Base-by-base conservation (phyloP, 2,329 filamentous ascomycete species). In the Phyllosticta ampelicida region DNA sequence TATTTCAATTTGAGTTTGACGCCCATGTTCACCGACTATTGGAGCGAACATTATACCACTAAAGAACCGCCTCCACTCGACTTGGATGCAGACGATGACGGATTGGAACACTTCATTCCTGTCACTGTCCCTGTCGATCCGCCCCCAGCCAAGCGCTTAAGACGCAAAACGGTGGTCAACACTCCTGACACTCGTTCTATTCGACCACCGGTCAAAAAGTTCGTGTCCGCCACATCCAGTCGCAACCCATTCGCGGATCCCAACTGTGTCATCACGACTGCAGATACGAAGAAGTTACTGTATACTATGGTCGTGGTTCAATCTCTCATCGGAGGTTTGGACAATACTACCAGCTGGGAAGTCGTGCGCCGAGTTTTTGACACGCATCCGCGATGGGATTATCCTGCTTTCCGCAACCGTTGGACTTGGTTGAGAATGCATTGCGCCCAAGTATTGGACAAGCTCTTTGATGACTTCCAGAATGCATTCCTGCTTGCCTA, bases 401-500 rank as follows among this genome's bases (percentile, higher is more conserved):
- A 68, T 1, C 29, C 55, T 2, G 68, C 64, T 55, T 65, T 72
- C 20, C 71, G 71, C 54, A 68, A 70, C 21, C 66, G 71, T 13
- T 76, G 73, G 74, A 59, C 59, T 6, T 72, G 69, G 68, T 64
- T 71, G 61, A 66, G 68, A 60, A 53, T 61, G 59, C 61, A 68
- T 58, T 69, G 68, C 64, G 48, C 61, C 16, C 51, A 75, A 0
- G 78, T 80, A 53, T 75, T 88, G 36, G 74, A 80, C 4, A 78
- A 79, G 48, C 66, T 87, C 51, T 83, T 81, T 5, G 73, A 77
- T 5, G 80, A 82, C 53, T 89, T 92, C 62, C 84, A 87, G 64
- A 75, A 80, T 16, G 77, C 75, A 8, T 89, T 88, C 63, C 72
- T 89, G 5, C 71, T 77, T 52, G 86, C 86, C 0, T 89, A 90